These are phyloP conservation scores for Penicillium crustosum DNA, from an alignment of 2,329 filamentous ascomycete genomes.

Conservation along the genomic window DNA sequence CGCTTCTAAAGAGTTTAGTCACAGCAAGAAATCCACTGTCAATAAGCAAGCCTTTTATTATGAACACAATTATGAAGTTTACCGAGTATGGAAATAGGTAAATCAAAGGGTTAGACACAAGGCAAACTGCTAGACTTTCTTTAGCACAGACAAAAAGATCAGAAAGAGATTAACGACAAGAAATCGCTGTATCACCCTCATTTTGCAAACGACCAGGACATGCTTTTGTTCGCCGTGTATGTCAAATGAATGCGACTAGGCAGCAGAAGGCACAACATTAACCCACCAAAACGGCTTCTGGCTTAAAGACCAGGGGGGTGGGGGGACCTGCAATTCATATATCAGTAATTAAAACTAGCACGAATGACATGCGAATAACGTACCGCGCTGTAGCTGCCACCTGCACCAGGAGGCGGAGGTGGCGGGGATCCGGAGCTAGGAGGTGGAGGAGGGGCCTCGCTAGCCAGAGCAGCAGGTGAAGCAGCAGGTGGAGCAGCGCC, in stretches of 20 bases:
- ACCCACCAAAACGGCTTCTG: background rate
- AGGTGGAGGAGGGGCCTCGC: conserved; percentile 61
- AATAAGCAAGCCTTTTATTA: conserved; percentile 8
- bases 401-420: conserved; percentile 47
- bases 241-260: background rate
- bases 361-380: conserved; percentile 27
- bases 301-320: conserved; percentile 52
- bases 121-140: conserved; percentile 6
- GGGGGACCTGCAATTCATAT: conserved; percentile 45
- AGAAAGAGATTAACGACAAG: conserved; percentile 8
- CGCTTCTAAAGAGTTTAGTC: background rate
- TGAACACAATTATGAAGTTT: conserved; percentile 6
- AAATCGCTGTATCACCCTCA: conserved; percentile 19
- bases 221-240: conserved; percentile 9
- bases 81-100: conserved; percentile 1
- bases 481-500: conserved; percentile 57
- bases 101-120: conserved; percentile 2
- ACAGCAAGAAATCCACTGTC: background rate
- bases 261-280: background rate
- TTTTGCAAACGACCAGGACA: conserved; percentile 7
- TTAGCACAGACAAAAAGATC: conserved; percentile 15
- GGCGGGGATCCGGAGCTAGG: conserved; percentile 61
- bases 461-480: conserved; percentile 58
- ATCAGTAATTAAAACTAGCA: background rate
- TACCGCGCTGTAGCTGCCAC: conserved; percentile 62